Percentiles rank a stretch among this genome's conserved stretches.
Evolutionary conservation across 1,284 basidiomycete species (phyloP).

Genomic region (Ustilago tritici): DNA sequence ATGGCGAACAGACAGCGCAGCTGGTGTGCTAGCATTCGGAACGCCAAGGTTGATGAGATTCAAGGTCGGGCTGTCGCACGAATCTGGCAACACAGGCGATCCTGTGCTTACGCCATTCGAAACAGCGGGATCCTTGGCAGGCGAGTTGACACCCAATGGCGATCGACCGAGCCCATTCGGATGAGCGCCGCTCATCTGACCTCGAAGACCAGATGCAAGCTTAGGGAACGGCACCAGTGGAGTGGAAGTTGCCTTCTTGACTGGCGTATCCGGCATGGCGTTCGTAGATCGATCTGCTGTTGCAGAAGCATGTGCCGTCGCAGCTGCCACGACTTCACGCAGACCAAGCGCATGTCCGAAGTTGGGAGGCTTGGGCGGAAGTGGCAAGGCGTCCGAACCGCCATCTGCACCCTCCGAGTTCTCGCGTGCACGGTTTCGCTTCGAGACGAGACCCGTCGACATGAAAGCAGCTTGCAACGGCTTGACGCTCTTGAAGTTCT

Average conservation of each 20-base stretch:
- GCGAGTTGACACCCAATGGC: slow-evolving; percentile 31
- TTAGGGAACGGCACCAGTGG: slow-evolving; percentile 48
- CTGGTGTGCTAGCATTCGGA: slow-evolving; percentile 39
- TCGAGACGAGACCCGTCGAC: slow-evolving; percentile 71
- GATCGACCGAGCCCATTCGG: slow-evolving; percentile 34
- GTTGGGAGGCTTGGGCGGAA: slow-evolving; percentile 51
- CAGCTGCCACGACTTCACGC: slow-evolving; percentile 65
- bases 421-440: slow-evolving; percentile 54
- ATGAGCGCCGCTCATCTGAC: slow-evolving; percentile 13
- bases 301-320: slow-evolving; percentile 54
- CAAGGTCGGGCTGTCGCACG: slow-evolving; percentile 56
- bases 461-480: slow-evolving; percentile 71
- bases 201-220: slow-evolving; percentile 31
- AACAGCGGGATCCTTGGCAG: slow-evolving; percentile 19
- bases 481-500: slow-evolving; percentile 71
- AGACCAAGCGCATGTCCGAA: slow-evolving; percentile 59
- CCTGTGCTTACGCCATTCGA: slow-evolving; percentile 22
- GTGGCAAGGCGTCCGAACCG: slow-evolving; percentile 42
- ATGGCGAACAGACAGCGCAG: slow-evolving; percentile 21
- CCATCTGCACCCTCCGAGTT: slow-evolving; percentile 38
- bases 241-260: slow-evolving; percentile 59
- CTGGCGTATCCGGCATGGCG: slow-evolving; percentile 71
- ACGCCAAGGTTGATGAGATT: slow-evolving; percentile 40
- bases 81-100: slow-evolving; percentile 47
- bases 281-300: slow-evolving; percentile 24